Base-by-base conservation (phyloP, 768 basidiomycete species). In the Pisolithus albus region DNA sequence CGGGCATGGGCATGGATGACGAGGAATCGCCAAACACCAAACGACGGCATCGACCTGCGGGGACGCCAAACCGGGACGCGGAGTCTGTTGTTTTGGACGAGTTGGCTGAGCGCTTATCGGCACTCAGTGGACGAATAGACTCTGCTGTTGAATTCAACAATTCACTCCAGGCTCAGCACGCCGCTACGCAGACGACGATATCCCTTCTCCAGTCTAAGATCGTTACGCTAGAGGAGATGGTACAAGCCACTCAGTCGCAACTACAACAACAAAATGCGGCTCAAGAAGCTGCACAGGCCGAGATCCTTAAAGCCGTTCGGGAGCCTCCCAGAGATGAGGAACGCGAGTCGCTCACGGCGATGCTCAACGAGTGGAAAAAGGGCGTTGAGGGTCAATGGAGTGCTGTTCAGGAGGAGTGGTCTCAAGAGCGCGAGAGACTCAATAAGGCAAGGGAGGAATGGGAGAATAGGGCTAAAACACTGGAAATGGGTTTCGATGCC, bases 381-480 rank as follows among this genome's bases (percentile, higher is more conserved):
- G 73, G 71, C 10, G 81, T 93, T 21, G 91, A 93, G 59, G 86
- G 83, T 8, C 80, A 84, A 46, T 93, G 90, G 90, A 78, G 72
- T 34, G 71, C 67, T 26, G 83, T 93, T 30, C 81, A 84, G 59
- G 84, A 89, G 57, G 86, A 88, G 50, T 96, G 92, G 92, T 76
- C 76, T 2, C 73, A 79, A 36, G 93, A 96, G 67, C 75, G 92
- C 4, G 85, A 86, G 54, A 75, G 89, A 18, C 74, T 96, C 10
- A 73, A 75, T 38, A 72, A 76, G 18, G 90, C 89, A 11, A 75
- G 84, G 45, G 83, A 88, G 39, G 89, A 93, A 58, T 94, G 88
- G 85, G 93, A 94, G 67, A 68, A 52, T 6, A 76, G 81, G 50
- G 71, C 79, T 48, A 71, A 75, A 11, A 65, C 66, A 8, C 70